phyloP scores from a whole-genome alignment of 129 eudicot genomes.

The Chrysanthemum lavandulifolium region DNA sequence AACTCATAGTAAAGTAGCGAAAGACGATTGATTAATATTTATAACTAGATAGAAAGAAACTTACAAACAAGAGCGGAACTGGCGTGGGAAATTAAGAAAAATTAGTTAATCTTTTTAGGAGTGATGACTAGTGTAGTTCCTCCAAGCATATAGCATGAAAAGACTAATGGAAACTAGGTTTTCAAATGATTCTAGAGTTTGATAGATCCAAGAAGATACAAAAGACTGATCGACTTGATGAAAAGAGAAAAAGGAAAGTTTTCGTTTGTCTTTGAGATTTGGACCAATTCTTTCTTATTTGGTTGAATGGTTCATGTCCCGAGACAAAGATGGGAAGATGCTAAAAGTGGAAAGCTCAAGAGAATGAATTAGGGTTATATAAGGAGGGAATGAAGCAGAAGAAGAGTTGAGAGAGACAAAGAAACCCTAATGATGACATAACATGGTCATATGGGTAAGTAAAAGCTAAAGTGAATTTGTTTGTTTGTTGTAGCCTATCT shows the following conservation, averaged over 20 bases:
- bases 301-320: conserved; percentile 10
- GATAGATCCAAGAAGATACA: not conserved
- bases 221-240: not conserved
- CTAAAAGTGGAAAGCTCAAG: conserved; percentile 29
- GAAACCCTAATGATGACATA: conserved; percentile 48
- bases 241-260: not conserved
- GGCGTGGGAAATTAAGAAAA: not conserved
- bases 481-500: conserved; percentile 33
- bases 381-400: conserved; percentile 11
- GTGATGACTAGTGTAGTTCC: conserved; percentile 8
- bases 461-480: conserved; percentile 16
- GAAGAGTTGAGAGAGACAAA: conserved; percentile 13
- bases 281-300: not conserved
- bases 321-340: not conserved
- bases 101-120: not conserved
- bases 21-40: not conserved
- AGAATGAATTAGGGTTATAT: conserved; percentile 38
- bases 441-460: conserved; percentile 29
- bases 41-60: not conserved
- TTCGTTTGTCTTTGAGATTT: conserved; percentile 5
- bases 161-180: not conserved
- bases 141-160: conserved; percentile 18
- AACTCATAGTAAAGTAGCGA: not conserved
- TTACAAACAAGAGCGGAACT: conserved; percentile 23
- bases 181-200: conserved; percentile 11